Evolutionary conservation across 257 asterid species (phyloP), one percentile per base, ranked within the genome.

Genomic region (Buddleja alternifolia): DNA sequence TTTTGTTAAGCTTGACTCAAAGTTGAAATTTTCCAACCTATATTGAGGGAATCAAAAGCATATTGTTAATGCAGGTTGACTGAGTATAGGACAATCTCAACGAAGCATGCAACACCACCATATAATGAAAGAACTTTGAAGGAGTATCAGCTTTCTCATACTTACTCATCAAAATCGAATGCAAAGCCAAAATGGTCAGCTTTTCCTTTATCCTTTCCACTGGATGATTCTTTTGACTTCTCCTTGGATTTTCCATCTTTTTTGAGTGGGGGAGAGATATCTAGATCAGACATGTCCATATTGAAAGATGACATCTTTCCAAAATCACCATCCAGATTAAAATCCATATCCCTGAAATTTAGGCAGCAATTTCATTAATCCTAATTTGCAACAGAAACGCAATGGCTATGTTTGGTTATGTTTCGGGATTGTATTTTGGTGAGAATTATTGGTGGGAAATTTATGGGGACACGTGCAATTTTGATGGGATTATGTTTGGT

Each of bases 91-190:
- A 63, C 32, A 66, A 54, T 42, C 17, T 60, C 23, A 60, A 69
- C 53, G 24, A 34, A 58, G 32, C 25, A 36, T 44, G 74, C 46
- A 71, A 36, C 37, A 42, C 55, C 76, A 64, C 19, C 39, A 20
- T 40, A 55, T 20, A 54, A 34, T 29, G 50, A 50, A 58, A 16
- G 50, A 57, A 46, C 55, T 20, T 16, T 7, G 17, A 67, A 16
- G 57, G 60, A 72, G 34, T 41, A 45, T 40, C 58, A 77, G 25
- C 1, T 15, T 64, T 36, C 17, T 73, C 67, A 60, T 34, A 75
- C 97, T 76, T 81, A 91, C 97, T 84, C 92, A 44, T 79, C 81
- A 77, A 93, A 90, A 85, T 90, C 99, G 82, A 93, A 89, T 59
- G 83, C 67, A 68, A 90, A 88, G 55, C 80, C 64, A 79, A 91